Evolutionary conservation across 1,284 basidiomycete species (phyloP), one percentile per base, ranked within the genome.

Genomic region (Sanghuangporus weigelae): DNA sequence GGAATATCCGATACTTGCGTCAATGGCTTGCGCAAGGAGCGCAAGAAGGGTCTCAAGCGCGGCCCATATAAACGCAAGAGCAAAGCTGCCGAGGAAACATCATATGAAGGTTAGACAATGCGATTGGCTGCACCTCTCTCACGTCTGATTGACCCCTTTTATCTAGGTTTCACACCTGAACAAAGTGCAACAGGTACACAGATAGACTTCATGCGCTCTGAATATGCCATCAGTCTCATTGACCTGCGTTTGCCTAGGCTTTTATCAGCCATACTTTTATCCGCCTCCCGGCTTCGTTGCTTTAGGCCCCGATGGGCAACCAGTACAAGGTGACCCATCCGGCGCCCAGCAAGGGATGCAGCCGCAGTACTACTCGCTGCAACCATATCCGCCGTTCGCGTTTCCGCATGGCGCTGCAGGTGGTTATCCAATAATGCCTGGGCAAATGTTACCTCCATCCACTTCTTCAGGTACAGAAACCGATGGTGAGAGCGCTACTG

Each of bases 21-120:
- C 21, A 90, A 94, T 69, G 89, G 89, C 3, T 80, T 85, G 60
- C 81, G 92, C 65, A 94, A 94, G 73, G 92, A 92, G 73, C 79
- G 92, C 66, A 92, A 92, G 76, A 92, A 91, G 68, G 92, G 92
- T 44, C 82, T 93, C 73, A 94, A 94, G 73, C 85, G 92, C 39
- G 92, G 92, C 0, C 92, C 92, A 0, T 94, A 94, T 77, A 91
- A 92, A 68, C 85, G 88, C 67, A 90, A 90, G 76, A 81, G 79
- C 68, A 86, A 87, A 69, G 35, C 42, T 26, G 62, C 31, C 39
- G 40, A 49, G n/a, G 64, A 66, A 12, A 16, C 54, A 12, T 14
- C 26, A 23, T 62, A 63, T 38, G 64, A 66, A 59, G 61, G 64
- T 66, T 46, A 35, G 35, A 21, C 23, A 63, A 49, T 10, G 14